Conservation (phyloP, 768 basidiomycete genomes). For the Clavulina sp. region DNA sequence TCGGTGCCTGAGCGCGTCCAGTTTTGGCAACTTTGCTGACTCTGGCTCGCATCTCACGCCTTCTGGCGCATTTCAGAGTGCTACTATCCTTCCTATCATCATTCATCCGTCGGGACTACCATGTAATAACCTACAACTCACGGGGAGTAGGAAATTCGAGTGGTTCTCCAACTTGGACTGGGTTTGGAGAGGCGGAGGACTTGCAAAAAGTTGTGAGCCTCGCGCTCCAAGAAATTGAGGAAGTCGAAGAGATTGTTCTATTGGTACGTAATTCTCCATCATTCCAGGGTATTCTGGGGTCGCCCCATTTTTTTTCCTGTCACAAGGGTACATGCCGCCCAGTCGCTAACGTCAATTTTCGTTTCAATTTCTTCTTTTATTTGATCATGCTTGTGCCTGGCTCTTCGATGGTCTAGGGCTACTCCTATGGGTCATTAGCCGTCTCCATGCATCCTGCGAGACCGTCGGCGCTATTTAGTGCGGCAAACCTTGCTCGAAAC, state of each 20-base stretch:
- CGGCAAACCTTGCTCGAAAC: neutral
- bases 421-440: conserved; percentile 66
- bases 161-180: conserved; percentile 58
- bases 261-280: conserved; percentile 29
- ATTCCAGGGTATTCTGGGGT: neutral
- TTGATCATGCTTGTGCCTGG: neutral
- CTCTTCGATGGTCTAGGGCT: conserved; percentile 34
- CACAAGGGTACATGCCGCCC: neutral
- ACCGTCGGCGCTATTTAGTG: too few species aligned
- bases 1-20: neutral
- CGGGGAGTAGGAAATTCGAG: conserved; percentile 60
- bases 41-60: neutral
- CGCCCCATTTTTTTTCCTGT: neutral
- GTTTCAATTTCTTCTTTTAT: neutral
- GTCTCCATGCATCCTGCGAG: conserved; percentile 38
- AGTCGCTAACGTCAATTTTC: conserved; percentile 4
- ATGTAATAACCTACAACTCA: conserved; percentile 57
- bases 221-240: conserved; percentile 24
- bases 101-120: conserved; percentile 28
- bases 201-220: conserved; percentile 35
- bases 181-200: conserved; percentile 51
- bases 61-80: conserved; percentile 18
- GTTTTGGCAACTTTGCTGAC: neutral
- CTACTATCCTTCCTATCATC: conserved; percentile 24
- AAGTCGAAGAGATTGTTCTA: conserved; percentile 29